These are phyloP conservation scores for Tetracladium marchalianum DNA, from an alignment of 495 filamentous ascomycete genomes.

Conservation along the genomic window DNA sequence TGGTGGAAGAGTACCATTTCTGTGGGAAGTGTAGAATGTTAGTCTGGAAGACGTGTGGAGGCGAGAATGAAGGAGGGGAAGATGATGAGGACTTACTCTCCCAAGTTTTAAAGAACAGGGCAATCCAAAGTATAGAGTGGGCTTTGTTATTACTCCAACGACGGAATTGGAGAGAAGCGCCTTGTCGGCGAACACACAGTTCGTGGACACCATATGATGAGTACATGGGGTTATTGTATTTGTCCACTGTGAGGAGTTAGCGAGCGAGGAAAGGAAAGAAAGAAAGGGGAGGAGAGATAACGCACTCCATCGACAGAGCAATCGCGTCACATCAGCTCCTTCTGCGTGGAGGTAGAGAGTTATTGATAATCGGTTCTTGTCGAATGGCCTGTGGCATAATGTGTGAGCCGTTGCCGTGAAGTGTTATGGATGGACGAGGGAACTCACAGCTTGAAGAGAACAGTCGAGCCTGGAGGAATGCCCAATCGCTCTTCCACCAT, in stretches of 20 bases:
- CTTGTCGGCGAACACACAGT: slow-evolving; percentile 36
- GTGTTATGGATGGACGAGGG: background rate
- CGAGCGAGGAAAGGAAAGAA: too few relatives aligned
- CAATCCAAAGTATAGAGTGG: slow-evolving; percentile 38
- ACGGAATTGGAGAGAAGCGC: slow-evolving; percentile 35
- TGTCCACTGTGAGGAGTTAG: slow-evolving; percentile 3
- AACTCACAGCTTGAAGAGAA: slow-evolving; percentile 40
- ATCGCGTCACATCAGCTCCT: slow-evolving; percentile 26
- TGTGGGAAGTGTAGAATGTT: background rate
- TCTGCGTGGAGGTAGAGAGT: slow-evolving; percentile 36
- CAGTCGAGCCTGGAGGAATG: slow-evolving; percentile 33
- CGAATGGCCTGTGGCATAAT: slow-evolving; percentile 29
- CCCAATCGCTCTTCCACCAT: slow-evolving; percentile 16
- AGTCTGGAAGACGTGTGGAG: background rate
- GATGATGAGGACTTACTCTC: slow-evolving; percentile 30
- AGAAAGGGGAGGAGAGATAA: background rate
- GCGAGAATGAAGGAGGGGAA: too few relatives aligned
- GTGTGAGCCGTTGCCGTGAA: background rate
- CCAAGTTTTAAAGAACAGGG: slow-evolving; percentile 43
- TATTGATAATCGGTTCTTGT: slow-evolving; percentile 39
- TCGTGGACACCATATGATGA: slow-evolving; percentile 33
- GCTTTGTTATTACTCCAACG: slow-evolving; percentile 34
- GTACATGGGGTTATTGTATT: slow-evolving; percentile 14
- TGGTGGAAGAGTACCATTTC: slow-evolving; percentile 72
- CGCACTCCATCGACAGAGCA: slow-evolving; percentile 30